Conservation (phyloP, 495 filamentous ascomycete species). For the Tuber calosporum region DNA sequence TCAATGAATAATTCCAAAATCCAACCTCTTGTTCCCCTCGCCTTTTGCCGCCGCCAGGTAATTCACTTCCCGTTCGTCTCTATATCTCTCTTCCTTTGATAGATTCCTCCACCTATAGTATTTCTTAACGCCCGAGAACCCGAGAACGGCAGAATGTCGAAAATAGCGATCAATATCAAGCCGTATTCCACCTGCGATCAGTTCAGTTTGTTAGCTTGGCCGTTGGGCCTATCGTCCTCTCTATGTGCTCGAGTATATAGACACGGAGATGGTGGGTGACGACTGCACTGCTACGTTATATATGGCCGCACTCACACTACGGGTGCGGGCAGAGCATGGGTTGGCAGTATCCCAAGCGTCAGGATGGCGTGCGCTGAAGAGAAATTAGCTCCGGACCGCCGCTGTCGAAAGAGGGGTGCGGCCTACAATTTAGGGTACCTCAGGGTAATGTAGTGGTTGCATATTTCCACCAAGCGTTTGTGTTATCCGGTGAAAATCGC, state of each 20-base stretch:
- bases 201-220: constrained; percentile 18
- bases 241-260: constrained; percentile 25
- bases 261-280: constrained; percentile 47
- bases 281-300: constrained; percentile 75
- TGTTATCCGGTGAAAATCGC: constrained; percentile 43
- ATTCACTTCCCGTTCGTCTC: constrained; percentile 49
- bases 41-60: constrained; percentile 62
- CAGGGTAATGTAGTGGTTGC: constrained; percentile 54
- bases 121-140: constrained; percentile 51
- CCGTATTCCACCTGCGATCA: constrained; percentile 60
- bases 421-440: constrained; percentile 52
- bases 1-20: constrained; percentile 47
- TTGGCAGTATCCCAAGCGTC: constrained; percentile 62
- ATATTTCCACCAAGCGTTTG: constrained; percentile 51
- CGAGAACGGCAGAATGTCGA: constrained; percentile 54
- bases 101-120: constrained; percentile 61
- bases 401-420: neutral
- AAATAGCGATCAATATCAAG: constrained; percentile 53
- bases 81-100: constrained; percentile 27
- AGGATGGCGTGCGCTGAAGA: constrained; percentile 52
- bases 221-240: constrained; percentile 26
- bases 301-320: constrained; percentile 56
- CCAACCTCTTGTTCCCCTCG: constrained; percentile 64
- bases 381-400: neutral
- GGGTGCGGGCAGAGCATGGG: constrained; percentile 59